Evolutionary conservation across 2,329 filamentous ascomycete genomes (phyloP), one percentile per base, ranked within the genome.

Genomic region (Botrytis medusae): DNA sequence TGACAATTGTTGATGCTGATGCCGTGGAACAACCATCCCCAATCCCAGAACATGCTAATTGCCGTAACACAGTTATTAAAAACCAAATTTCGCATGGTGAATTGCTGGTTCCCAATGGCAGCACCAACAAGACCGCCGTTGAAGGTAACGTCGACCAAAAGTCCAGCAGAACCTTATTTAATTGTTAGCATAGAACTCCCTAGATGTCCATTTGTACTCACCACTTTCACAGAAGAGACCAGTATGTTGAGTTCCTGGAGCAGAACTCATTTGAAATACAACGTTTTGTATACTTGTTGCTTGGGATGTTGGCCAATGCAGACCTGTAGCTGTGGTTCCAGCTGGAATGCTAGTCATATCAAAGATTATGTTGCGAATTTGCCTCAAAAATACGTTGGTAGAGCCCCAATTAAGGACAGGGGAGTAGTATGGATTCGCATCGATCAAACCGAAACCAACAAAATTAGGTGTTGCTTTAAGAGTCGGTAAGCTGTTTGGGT

Each of bases 361-460:
- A 54, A 93, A 83, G 73, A 90, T 83, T 68, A 93, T 84, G 78
- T 93, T 93, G 16, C 89, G 85, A 73, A 92, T 86, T 76, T 90
- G 87, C 63, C 90, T 85, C 78, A 86, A 90, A 81, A 93, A 93
- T 14, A 91, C 87, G 76, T 88, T 90, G 81, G 93, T 91, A 83
- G 94, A 93, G 78, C 89, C 90, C 83, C 90, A 93, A 87, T 89
- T 92, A 84, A 93, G 92, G 4, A 7, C 34, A 84, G 86, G 85
- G 46, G 91, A 90, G 1, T 84, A 84, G 59, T 98, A 98, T 0
- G 93, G 94, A 79, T 98, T 90, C 4, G 93, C 87, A 81, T 98
- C 94, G 76, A 98, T 92, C 90, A 84, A 93, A 79, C 89, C 90
- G 83, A 89, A 92, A 88, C 90, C 95, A 4, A 85, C 77, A 79